Percentiles rank a stretch among this genome's conserved stretches.
Conservation (phyloP, 805 yeast genomes). For the Hanseniaspora valbyensis region DNA sequence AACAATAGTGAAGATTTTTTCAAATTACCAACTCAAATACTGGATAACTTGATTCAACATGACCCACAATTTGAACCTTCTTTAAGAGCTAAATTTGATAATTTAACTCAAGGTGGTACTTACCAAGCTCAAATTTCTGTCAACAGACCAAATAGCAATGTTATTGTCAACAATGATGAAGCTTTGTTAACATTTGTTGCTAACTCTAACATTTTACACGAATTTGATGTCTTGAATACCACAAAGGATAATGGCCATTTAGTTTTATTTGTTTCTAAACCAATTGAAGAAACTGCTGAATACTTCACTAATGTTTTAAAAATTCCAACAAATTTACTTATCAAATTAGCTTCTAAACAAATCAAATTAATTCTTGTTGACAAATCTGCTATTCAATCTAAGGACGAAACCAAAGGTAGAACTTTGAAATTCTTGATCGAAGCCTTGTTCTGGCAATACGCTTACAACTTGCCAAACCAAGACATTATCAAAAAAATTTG, state of each 20-base stretch:
- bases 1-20: conserved; percentile 26
- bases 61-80: conserved; percentile 28
- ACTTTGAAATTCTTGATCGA: conserved; percentile 65
- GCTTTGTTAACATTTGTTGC: conserved; percentile 61
- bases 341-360: conserved; percentile 41
- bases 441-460: conserved; percentile 66
- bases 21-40: conserved; percentile 7
- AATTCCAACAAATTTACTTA: conserved; percentile 41
- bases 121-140: conserved; percentile 51
- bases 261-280: not conserved
- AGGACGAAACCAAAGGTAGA: conserved; percentile 65
- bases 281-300: conserved; percentile 28
- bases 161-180: conserved; percentile 35
- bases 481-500: conserved; percentile 65
- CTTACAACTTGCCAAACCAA: conserved; percentile 44
- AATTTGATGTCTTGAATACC: conserved; percentile 52
- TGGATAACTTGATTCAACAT: conserved; percentile 15
- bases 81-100: conserved; percentile 61
- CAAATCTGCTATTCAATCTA: conserved; percentile 49
- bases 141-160: conserved; percentile 20
- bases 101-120: conserved; percentile 58
- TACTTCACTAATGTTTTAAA: conserved; percentile 42
- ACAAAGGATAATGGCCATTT: conserved; percentile 41
- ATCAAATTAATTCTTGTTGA: conserved; percentile 50
- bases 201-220: conserved; percentile 41